A percentile compares a stretch with the other conserved stretches of the same genome.
phyloP scores from a whole-genome alignment of 306 rosid genomes.

The Glycyrrhiza uralensis region DNA sequence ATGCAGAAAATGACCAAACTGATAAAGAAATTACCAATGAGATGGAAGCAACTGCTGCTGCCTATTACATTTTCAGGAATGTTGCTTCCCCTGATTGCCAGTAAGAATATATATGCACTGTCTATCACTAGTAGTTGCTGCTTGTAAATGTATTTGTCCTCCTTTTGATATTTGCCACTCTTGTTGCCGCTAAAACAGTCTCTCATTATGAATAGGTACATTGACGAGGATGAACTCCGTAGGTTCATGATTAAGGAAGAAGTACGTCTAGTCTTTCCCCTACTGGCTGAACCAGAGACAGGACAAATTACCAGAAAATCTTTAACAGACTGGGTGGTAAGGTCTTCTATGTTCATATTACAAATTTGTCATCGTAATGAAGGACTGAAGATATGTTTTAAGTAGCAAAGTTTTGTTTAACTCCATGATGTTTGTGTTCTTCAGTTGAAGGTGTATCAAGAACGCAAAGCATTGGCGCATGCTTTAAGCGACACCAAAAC shows the following conservation, averaged over 20 bases:
- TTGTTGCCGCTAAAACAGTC: not conserved
- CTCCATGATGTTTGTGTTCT: slow-evolving; percentile 15
- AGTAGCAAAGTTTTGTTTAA: not conserved
- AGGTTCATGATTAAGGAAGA: slow-evolving; percentile 89
- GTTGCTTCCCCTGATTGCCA: slow-evolving; percentile 59
- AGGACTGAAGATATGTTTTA: not conserved
- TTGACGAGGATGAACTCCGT: slow-evolving; percentile 68
- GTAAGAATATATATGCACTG: slow-evolving; percentile 46
- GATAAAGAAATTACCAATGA: slow-evolving; percentile 80
- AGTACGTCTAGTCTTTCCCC: slow-evolving; percentile 61
- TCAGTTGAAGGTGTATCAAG: slow-evolving; percentile 82
- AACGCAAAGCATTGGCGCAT: slow-evolving; percentile 82
- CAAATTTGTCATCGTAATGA: not conserved
- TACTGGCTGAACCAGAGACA: slow-evolving; percentile 48
- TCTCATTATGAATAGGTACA: slow-evolving; percentile 45
- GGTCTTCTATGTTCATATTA: slow-evolving; percentile 21
- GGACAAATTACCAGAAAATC: slow-evolving; percentile 60
- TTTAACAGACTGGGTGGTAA: slow-evolving; percentile 82
- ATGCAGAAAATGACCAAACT: slow-evolving; percentile 38
- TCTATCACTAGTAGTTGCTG: not conserved
- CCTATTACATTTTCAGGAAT: slow-evolving; percentile 65
- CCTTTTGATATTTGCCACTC: slow-evolving; percentile 3
- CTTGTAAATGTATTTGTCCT: not conserved
- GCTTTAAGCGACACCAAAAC: slow-evolving; percentile 88
- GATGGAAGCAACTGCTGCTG: slow-evolving; percentile 92